phyloP scores from a whole-genome alignment of 345 rosid genomes.

The Gossypium herbaceum region DNA sequence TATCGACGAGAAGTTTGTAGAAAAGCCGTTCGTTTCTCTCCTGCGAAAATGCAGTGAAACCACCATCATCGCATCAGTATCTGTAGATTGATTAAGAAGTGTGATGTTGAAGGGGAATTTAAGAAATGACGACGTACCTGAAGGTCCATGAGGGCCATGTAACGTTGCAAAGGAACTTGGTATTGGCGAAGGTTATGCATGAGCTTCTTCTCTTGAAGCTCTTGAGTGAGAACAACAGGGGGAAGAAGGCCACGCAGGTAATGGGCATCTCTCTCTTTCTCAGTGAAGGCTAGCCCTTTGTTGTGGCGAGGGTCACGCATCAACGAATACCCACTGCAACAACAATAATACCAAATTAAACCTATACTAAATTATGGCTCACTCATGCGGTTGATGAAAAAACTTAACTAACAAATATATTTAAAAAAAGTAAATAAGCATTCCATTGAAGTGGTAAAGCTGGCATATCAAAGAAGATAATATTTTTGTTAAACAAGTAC shows the following conservation, averaged over 20 bases:
- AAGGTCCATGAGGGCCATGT: conserved; percentile 95
- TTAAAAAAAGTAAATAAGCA: too few species aligned
- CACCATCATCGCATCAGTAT: background rate
- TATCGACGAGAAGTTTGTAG: conserved; percentile 88
- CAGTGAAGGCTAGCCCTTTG: conserved; percentile 84
- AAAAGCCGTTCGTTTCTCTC: conserved; percentile 91
- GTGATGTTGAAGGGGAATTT: background rate
- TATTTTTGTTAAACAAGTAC: too few species aligned
- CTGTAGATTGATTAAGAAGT: background rate
- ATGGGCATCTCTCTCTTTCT: conserved; percentile 88
- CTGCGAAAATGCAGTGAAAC: conserved; percentile 31
- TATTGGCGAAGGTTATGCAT: conserved; percentile 82
- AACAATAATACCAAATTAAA: background rate
- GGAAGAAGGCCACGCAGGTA: conserved; percentile 93
- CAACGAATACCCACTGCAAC: conserved; percentile 72
- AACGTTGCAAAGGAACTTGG: conserved; percentile 80
- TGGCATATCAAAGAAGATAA: too few species aligned
- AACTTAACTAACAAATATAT: too few species aligned
- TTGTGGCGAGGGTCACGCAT: conserved; percentile 88
- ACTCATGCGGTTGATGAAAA: too few species aligned
- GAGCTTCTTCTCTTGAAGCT: conserved; percentile 76
- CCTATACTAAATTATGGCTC: too few species aligned
- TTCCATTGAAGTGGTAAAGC: too few species aligned
- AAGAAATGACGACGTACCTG: conserved; percentile 46
- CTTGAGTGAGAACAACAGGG: conserved; percentile 66